Evolutionary conservation across 305 asterid genomes (phyloP), one percentile per base, ranked within the genome.

Genomic region (Fraxinus nigra): DNA sequence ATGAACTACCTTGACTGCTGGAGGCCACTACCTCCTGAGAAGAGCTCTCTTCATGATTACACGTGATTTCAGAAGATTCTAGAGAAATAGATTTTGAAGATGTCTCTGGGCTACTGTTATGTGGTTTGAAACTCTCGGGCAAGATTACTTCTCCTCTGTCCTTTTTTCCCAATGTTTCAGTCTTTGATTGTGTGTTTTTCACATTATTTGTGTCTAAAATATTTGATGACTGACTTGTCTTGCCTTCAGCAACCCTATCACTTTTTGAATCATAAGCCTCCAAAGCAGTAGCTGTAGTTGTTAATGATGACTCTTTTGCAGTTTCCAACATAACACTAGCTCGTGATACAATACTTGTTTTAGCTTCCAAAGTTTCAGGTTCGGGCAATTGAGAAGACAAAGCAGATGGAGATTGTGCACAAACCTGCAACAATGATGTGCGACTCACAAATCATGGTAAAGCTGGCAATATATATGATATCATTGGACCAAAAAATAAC

Each of bases 361-460:
- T 83, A 75, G 74, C 85, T 69, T 83, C 91, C 74, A 65, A 16
- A 10, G 48, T 30, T 81, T 82, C 91, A 73, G 82, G 83, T 81
- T 85, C 88, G 18, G 85, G 81, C 77, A 37, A 34, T 77, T 70
- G 91, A 81, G 87, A 73, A 78, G 85, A 69, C 75, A 81, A 79
- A 40, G 32, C 83, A 61, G 84, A 20, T 24, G 82, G 56, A 46
- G 81, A 72, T 61, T 56, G 80, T 70, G 83, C 84, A 75, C 51
- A 85, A 81, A 73, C 90, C 97, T 92, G 88, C 85, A 79, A 59
- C 76, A 63, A 46, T 67, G 54, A 40, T 6, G 72, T 16, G 48
- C 11, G 72, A 16, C 70, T 65, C 83, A 87, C 33, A 72, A 70
- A 63, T 70, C 77, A 51, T 11, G 9, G 79, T 61, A 81, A 84